These are phyloP conservation scores for Leccinum fibrillosum DNA, from an alignment of 768 basidiomycete genomes.

Conservation along the genomic window DNA sequence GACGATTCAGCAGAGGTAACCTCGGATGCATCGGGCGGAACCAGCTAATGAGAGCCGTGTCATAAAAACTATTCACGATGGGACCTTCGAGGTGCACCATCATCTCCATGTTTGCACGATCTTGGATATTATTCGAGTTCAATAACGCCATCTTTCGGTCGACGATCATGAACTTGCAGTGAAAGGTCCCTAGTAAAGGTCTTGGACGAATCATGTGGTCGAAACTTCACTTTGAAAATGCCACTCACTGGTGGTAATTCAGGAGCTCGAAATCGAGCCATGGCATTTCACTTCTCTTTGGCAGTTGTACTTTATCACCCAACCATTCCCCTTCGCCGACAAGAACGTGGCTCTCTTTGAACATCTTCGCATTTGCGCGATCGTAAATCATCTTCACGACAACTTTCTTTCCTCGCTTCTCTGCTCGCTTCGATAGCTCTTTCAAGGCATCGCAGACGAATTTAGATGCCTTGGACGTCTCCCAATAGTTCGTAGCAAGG, in stretches of 20 bases:
- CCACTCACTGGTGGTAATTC: slow-evolving; percentile 44
- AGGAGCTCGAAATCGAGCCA: slow-evolving; percentile 60
- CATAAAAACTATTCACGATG: slow-evolving; percentile 67
- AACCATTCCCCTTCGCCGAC: slow-evolving; percentile 47
- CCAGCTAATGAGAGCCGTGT: slow-evolving; percentile 65
- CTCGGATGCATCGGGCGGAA: slow-evolving; percentile 45
- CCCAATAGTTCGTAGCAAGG: slow-evolving; percentile 64
- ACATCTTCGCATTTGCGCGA: slow-evolving; percentile 58
- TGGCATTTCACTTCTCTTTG: slow-evolving; percentile 52
- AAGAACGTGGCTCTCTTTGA: slow-evolving; percentile 40
- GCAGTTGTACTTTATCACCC: slow-evolving; percentile 46
- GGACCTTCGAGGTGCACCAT: slow-evolving; percentile 71
- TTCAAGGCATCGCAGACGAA: slow-evolving; percentile 50
- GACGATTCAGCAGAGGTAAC: slow-evolving; percentile 38
- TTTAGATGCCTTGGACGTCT: slow-evolving; percentile 48
- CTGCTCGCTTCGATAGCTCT: slow-evolving; percentile 48
- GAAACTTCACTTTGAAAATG: not conserved
- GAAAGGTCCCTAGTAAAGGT: slow-evolving; percentile 63
- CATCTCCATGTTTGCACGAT: slow-evolving; percentile 52
- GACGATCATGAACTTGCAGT: slow-evolving; percentile 67
- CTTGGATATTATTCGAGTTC: slow-evolving; percentile 69
- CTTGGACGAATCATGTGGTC: slow-evolving; percentile 17
- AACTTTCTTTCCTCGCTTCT: slow-evolving; percentile 43
- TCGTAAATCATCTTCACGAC: slow-evolving; percentile 72
- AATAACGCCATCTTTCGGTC: slow-evolving; percentile 65